A percentile compares a stretch with the other conserved stretches of the same genome.
Evolutionary conservation across 495 filamentous ascomycete species (phyloP).

Genomic region (Aspergillus indologenus): DNA sequence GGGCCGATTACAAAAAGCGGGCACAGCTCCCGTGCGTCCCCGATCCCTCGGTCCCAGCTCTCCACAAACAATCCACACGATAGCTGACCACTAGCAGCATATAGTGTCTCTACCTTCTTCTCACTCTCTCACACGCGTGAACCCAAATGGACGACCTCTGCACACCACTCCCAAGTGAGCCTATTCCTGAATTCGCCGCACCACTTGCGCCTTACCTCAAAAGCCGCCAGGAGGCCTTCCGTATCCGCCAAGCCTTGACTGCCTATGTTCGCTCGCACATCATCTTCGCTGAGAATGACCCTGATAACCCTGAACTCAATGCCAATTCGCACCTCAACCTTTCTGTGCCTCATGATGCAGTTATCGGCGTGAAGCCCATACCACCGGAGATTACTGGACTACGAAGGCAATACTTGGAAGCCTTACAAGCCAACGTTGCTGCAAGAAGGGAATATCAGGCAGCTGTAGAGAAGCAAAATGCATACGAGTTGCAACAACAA

Average conservation of each 20-base stretch:
- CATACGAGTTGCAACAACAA: background rate
- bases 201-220: conserved; percentile 47
- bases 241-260: conserved; percentile 45
- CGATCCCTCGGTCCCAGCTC: background rate
- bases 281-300: conserved; percentile 29
- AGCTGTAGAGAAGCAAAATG: conserved; percentile 28
- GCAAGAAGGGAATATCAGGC: conserved; percentile 47
- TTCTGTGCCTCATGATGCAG: conserved; percentile 34
- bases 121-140: background rate
- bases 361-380: conserved; percentile 36
- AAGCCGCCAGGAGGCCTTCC: conserved; percentile 42
- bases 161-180: conserved; percentile 12
- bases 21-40: background rate
- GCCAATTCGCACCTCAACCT: conserved; percentile 36
- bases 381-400: conserved; percentile 39
- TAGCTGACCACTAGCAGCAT: background rate
- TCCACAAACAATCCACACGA: background rate
- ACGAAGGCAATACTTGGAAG: conserved; percentile 54
- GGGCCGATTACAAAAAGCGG: background rate
- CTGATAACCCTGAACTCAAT: conserved; percentile 20
- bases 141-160: conserved; percentile 17
- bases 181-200: conserved; percentile 42
- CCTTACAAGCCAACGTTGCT: conserved; percentile 55
- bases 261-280: conserved; percentile 42
- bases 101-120: background rate